Percentiles rank a stretch among this genome's conserved stretches.
Evolutionary conservation across 495 filamentous ascomycete genomes (phyloP).

Genomic region (Symbiotaphrina buchneri): DNA sequence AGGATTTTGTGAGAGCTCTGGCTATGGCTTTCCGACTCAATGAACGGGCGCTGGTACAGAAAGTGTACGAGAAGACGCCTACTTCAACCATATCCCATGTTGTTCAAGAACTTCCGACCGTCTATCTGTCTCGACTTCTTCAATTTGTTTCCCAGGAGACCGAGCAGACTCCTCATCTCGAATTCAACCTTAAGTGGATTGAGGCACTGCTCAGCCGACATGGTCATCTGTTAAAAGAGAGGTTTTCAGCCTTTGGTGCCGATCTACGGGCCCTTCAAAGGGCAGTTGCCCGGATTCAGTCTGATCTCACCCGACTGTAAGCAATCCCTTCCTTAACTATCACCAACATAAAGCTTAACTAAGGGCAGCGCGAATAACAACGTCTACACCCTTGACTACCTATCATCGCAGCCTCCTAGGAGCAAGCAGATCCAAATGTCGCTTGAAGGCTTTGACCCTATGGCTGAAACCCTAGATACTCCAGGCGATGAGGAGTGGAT

Average conservation of each 20-base stretch:
- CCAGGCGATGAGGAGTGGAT: too few species aligned
- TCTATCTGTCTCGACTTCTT: slow-evolving; percentile 68
- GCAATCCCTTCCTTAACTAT: slow-evolving; percentile 1
- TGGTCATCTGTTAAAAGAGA: slow-evolving; percentile 62
- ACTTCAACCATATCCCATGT: slow-evolving; percentile 52
- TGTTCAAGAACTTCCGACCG: slow-evolving; percentile 52
- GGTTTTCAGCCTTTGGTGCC: slow-evolving; percentile 47
- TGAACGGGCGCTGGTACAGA: slow-evolving; percentile 48
- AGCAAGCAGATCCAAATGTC: too few species aligned
- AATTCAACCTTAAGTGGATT: slow-evolving; percentile 86
- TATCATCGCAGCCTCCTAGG: slow-evolving; percentile 32
- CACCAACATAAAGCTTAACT: slow-evolving; percentile 14
- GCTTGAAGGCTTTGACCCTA: too few species aligned
- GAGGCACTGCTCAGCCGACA: slow-evolving; percentile 63
- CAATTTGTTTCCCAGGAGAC: slow-evolving; percentile 68
- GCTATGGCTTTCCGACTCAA: slow-evolving; percentile 95
- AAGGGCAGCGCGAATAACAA: slow-evolving; percentile 48
- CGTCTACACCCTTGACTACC: slow-evolving; percentile 61
- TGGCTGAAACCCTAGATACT: too few species aligned
- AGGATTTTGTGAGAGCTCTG: slow-evolving; percentile 72
- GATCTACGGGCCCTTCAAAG: slow-evolving; percentile 63
- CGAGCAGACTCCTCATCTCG: slow-evolving; percentile 80
- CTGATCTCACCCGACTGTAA: slow-evolving; percentile 23
- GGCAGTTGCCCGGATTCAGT: slow-evolving; percentile 53
- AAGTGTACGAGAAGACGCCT: slow-evolving; percentile 70